Evolutionary conservation across 352 stramenopile genomes (phyloP).

Genomic region (Hyaloperonospora brassicae): DNA sequence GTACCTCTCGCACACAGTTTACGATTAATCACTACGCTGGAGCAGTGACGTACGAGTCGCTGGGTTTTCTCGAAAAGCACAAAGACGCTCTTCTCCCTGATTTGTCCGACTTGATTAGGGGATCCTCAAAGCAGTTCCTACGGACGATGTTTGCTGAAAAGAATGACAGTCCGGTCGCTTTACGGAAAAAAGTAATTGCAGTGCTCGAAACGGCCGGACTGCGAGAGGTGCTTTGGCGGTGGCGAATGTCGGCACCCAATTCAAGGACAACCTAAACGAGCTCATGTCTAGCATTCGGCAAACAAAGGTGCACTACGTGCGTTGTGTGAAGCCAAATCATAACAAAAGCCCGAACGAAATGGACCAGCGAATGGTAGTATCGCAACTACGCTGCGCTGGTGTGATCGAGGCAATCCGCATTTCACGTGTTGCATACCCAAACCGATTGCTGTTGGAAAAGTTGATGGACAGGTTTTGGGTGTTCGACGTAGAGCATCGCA

Average conservation of each 20-base stretch:
- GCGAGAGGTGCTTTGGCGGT: conserved; percentile 44
- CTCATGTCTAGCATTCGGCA: conserved; percentile 91
- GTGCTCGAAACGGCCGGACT: conserved; percentile 28
- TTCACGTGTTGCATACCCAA: conserved; percentile 94
- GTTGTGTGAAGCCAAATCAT: conserved; percentile 99
- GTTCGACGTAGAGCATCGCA: conserved; percentile 37
- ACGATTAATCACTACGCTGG: conserved; percentile 92
- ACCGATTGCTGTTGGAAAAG: conserved; percentile 88
- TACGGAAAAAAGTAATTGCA: conserved; percentile 21
- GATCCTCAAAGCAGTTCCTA: conserved; percentile 57
- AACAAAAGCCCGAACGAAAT: conserved; percentile 85
- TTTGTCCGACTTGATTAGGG: conserved; percentile 79
- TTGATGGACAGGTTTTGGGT: conserved; percentile 77
- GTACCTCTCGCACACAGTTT: conserved; percentile 80
- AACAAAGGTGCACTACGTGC: conserved; percentile 96
- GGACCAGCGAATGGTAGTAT: conserved; percentile 88
- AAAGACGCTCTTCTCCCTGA: conserved; percentile 91
- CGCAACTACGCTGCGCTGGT: conserved; percentile 95
- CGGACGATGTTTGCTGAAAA: conserved; percentile 45
- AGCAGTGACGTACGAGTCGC: conserved; percentile 86
- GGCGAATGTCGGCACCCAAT: conserved; percentile 69
- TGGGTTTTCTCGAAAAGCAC: conserved; percentile 94
- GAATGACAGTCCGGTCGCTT: conserved; percentile 7
- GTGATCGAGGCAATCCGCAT: conserved; percentile 99
- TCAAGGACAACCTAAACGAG: conserved; percentile 87